These are phyloP conservation scores for Alloascoidea hylecoeti DNA, from an alignment of 805 yeast species.

Conservation along the genomic window DNA sequence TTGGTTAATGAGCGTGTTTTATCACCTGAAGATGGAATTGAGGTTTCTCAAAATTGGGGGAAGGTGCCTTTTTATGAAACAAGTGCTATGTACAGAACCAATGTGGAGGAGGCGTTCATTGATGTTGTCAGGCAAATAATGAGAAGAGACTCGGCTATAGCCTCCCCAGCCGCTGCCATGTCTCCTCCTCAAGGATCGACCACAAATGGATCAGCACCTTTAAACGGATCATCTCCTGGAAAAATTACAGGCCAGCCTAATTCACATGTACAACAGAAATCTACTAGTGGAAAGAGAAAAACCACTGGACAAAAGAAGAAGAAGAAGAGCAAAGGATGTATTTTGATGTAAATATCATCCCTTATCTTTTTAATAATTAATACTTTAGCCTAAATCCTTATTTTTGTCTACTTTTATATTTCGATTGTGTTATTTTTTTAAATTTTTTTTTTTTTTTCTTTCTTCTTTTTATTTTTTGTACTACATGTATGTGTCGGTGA, in stretches of 20 bases:
- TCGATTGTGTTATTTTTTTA: too few relatives aligned
- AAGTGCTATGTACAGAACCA: conserved; percentile 80
- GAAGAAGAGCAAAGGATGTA: conserved; percentile 1
- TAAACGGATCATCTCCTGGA: background rate
- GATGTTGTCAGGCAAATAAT: conserved; percentile 85
- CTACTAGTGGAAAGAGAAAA: background rate
- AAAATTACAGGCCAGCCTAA: background rate
- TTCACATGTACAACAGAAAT: background rate
- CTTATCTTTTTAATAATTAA: too few relatives aligned
- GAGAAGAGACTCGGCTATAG: conserved; percentile 39
- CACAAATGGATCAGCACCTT: background rate
- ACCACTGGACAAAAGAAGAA: background rate
- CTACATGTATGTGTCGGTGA: too few relatives aligned
- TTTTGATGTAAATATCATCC: background rate
- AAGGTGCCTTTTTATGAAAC: conserved; percentile 86
- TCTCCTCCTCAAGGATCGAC: conserved; percentile 2
- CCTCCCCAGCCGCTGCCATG: conserved; percentile 2
- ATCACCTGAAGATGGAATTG: conserved; percentile 69
- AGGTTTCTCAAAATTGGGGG: conserved; percentile 77
- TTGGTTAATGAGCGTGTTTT: conserved; percentile 61
- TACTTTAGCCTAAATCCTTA: too few relatives aligned
- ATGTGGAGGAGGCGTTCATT: conserved; percentile 81
- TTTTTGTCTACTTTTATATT: too few relatives aligned
- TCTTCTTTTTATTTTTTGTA: too few relatives aligned
- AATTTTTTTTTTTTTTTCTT: too few relatives aligned